Base-by-base conservation (phyloP, 371 early-diverging fungal genomes). In the Massospora cicadina region DNA sequence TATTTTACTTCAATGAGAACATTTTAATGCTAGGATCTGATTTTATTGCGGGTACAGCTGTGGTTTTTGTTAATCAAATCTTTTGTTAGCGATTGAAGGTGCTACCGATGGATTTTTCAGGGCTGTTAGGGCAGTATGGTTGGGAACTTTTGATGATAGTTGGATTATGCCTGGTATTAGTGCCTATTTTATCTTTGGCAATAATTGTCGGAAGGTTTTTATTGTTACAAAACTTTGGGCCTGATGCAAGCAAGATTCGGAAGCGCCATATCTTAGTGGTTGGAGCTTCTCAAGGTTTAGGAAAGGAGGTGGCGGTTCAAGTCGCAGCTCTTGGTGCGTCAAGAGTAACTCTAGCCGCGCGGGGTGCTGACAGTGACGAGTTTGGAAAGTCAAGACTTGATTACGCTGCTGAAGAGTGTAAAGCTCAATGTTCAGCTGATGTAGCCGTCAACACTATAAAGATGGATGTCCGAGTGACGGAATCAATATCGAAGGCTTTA, bases 231-330 rank as follows among this genome's bases (percentile, higher is more conserved):
- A 43, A 17, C 17, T 5, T 43, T 43, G 43, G 43, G 43, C 53
- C 55, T 26, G 29, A 54, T 55, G 21, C 24, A 12, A 33, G 21
- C 2, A 63, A 63, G n/a, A 54, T 63, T 10, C 2, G 27, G 55
- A 54, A 54, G n/a, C n/a, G 33, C 5, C 63, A 63, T 54, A 43
- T 63, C 30, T 29, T 63, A n/a, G 63, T 63, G 5, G 31, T 63
- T 1, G 63, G 63, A 17, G 63, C 63, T 54, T 43, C 54, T 2
- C 33, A 33, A 23, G 63, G 63, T 2, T 54, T 63, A 54, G 63
- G 63, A 28, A 63, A 63, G 55, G 26, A 24, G 5, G 25, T 63
- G n/a, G 55, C 54, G 25, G 12, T 54, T 7, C 26, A 24, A 25
- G 24, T 63, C n/a, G 24, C 54, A 5, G 30, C 21, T n/a, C 27